Evolutionary conservation across 1,284 basidiomycete species (phyloP).

Genomic region (Pyrrhoderma lamaoense): DNA sequence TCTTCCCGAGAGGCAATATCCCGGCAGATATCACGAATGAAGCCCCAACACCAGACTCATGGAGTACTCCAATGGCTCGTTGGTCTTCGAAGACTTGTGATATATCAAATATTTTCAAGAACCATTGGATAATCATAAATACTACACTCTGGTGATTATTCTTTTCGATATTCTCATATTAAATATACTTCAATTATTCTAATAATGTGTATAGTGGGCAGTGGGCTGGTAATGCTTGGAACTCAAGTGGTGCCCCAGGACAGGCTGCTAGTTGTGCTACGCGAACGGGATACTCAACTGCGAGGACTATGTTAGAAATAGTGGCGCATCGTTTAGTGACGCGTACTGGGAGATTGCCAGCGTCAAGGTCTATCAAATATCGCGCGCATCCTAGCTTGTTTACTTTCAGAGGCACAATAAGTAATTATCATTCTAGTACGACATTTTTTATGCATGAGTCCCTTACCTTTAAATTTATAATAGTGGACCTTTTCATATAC

Average conservation of each 20-base stretch:
- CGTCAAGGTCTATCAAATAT: slow-evolving; percentile 56
- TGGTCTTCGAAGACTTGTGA: slow-evolving; percentile 68
- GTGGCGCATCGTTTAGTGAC: slow-evolving; percentile 62
- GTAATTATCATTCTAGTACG: too few species aligned
- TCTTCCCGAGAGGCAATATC: slow-evolving; percentile 65
- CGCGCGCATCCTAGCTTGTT: slow-evolving; percentile 3
- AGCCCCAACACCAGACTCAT: slow-evolving; percentile 59
- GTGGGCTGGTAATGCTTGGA: slow-evolving; percentile 83
- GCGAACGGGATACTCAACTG: slow-evolving; percentile 73
- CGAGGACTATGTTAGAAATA: slow-evolving; percentile 62
- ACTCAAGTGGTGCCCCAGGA: slow-evolving; percentile 59
- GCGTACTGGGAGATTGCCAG: slow-evolving; percentile 79
- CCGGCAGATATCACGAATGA: slow-evolving; percentile 68
- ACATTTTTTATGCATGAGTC: too few species aligned
- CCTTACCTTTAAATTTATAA: too few species aligned
- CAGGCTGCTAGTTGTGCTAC: slow-evolving; percentile 78
- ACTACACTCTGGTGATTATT: slow-evolving; percentile 66
- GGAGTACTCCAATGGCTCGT: slow-evolving; percentile 70
- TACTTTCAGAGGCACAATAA: too few species aligned
- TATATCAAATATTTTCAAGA: slow-evolving; percentile 67
- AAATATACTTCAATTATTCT: not conserved
- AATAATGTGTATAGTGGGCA: slow-evolving; percentile 54
- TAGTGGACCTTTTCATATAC: too few species aligned
- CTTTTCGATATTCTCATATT: slow-evolving; percentile 18
- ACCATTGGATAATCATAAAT: slow-evolving; percentile 73